Conservation (phyloP, 148 eudicot species). For the Persicaria maculosa region DNA sequence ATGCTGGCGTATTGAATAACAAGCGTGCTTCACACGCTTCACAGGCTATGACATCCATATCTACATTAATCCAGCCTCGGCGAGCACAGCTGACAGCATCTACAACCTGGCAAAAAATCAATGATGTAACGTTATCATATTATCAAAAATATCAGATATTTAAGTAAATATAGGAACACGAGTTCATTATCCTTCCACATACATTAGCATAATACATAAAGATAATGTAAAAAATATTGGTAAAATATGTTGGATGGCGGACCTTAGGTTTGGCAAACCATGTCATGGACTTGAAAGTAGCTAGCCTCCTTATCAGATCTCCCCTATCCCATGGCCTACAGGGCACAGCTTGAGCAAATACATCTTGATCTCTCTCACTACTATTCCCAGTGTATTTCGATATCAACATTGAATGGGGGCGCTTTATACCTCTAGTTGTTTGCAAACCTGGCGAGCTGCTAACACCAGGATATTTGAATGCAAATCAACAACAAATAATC, state of each 20-base stretch:
- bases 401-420: slow-evolving; percentile 29
- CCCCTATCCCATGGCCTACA: slow-evolving; percentile 95
- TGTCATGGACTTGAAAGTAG: slow-evolving; percentile 93
- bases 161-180: not conserved
- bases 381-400: slow-evolving; percentile 30
- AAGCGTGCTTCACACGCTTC: slow-evolving; percentile 77
- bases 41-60: slow-evolving; percentile 78
- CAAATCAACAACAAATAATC: not conserved
- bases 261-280: slow-evolving; percentile 99
- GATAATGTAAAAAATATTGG: not conserved
- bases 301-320: slow-evolving; percentile 68
- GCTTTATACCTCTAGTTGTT: slow-evolving; percentile 49
- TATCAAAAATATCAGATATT: not conserved
- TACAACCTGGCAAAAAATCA: slow-evolving; percentile 42
- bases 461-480: not conserved
- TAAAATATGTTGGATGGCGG: slow-evolving; percentile 14
- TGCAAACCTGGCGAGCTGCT: slow-evolving; percentile 30
- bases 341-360: slow-evolving; percentile 34
- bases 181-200: not conserved
- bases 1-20: slow-evolving; percentile 72
- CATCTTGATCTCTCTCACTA: slow-evolving; percentile 25
- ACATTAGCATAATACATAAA: not conserved
- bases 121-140: slow-evolving; percentile 1
- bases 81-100: slow-evolving; percentile 86
- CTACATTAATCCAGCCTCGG: slow-evolving; percentile 92